Percentiles rank a stretch among this genome's conserved stretches.
Evolutionary conservation across 2,329 filamentous ascomycete species (phyloP).

Genomic region (Akanthomyces dipterigenus): DNA sequence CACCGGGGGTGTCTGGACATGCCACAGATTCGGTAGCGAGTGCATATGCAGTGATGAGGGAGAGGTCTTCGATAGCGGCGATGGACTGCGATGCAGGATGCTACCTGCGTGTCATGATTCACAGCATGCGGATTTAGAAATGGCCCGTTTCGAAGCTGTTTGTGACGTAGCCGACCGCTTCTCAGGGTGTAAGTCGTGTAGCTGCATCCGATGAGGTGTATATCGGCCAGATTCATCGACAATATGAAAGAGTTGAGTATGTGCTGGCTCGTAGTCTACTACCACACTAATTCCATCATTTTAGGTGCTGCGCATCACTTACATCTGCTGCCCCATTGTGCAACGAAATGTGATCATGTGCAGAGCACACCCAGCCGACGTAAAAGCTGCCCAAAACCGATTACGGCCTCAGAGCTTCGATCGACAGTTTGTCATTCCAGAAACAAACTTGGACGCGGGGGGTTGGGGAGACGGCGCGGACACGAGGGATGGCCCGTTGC

Average conservation of each 20-base stretch:
- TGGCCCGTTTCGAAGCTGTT: neutral
- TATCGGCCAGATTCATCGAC: neutral
- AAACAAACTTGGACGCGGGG: neutral
- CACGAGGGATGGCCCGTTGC: neutral
- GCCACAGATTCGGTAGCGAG: neutral
- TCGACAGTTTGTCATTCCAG: neutral
- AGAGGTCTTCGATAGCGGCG: neutral
- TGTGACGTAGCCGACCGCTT: neutral
- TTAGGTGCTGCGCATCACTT: too few species aligned
- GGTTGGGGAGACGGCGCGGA: neutral
- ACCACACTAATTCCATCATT: too few species aligned
- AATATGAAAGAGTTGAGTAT: too few species aligned
- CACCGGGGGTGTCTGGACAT: neutral
- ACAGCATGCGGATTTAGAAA: neutral
- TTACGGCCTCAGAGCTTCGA: neutral
- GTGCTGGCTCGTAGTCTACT: too few species aligned
- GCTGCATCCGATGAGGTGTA: neutral
- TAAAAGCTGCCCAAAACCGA: neutral
- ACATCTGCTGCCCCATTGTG: too few species aligned
- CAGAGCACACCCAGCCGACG: too few species aligned
- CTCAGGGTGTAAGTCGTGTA: neutral
- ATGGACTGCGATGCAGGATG: neutral
- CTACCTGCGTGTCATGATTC: conserved; percentile 1
- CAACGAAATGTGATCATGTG: too few species aligned
- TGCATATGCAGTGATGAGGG: neutral